Evolutionary conservation across 257 asterid species (phyloP), one percentile per base, ranked within the genome.

Genomic region (Striga asiatica): DNA sequence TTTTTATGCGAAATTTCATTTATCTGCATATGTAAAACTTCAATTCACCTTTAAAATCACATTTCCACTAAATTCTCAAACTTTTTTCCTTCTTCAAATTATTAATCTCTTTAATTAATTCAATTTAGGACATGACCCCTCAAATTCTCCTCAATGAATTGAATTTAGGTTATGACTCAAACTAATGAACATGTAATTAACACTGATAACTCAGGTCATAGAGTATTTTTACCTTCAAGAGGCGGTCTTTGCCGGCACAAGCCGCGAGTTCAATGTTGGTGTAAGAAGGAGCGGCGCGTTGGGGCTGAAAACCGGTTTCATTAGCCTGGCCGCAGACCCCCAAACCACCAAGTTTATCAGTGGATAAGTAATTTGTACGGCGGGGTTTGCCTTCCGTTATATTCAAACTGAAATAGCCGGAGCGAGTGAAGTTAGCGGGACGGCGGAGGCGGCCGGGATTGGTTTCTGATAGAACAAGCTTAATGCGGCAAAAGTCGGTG

Each of bases 221-320:
- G 25, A 10, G 48, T 13, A 16, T 16, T 3, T 47, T 14, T 5
- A 81, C 97, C 95, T 88, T 88, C 69, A 61, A 31, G 28, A 82
- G 94, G 27, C 97, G 94, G 65, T 85, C 93, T 77, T 80, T 85
- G 31, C 97, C 97, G 41, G n/a, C 94, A 20, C 73, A 73, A 46
- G 65, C 79, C 5, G 76, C 75, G 38, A 66, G 38, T 46, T 78
- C 80, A 52, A 71, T 45, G 52, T 82, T 81, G 38, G 65, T 24
- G 32, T 55, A 67, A 14, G 78, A 69, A 66, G 68, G 53, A 1
- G 68, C 14, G 70, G 6, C 21, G 48, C 60, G 31, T 37, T 54
- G 67, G 60, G 73, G 72, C 24, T 70, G 73, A 56, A 77, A 34
- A 59, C 71, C 75, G 25, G 81, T 54, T 12, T 67, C 74, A 8